A percentile compares a stretch with the other conserved stretches of the same genome.
These are phyloP conservation scores for Eimeria sp. DNA, from an alignment of 169 alveolate genomes.

Conservation along the genomic window DNA sequence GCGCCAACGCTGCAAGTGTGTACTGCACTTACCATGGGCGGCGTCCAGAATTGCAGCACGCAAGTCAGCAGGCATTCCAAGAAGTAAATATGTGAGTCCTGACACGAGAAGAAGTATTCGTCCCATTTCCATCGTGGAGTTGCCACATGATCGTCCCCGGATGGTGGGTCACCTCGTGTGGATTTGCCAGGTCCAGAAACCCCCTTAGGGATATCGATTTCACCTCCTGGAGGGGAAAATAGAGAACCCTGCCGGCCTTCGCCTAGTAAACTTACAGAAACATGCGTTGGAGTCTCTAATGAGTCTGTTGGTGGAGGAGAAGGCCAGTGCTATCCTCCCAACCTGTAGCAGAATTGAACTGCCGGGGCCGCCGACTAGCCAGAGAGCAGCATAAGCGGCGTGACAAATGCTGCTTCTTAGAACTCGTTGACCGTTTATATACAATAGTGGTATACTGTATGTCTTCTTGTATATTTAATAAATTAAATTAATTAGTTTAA, in stretches of 20 bases:
- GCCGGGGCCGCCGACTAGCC: conserved; percentile 31
- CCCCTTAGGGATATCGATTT: neutral
- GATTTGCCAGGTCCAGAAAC: neutral
- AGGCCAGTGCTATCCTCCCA: neutral
- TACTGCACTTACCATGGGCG: neutral
- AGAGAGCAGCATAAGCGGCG: neutral
- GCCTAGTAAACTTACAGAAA: neutral
- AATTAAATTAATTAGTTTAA: too few relatives aligned
- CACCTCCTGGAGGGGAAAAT: neutral
- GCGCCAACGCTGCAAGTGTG: neutral
- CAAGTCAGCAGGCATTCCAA: neutral
- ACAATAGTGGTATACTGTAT: too few relatives aligned
- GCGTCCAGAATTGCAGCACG: neutral
- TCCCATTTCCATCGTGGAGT: conserved; percentile 8
- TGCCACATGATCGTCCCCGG: neutral
- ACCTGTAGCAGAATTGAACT: neutral
- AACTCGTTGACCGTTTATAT: too few relatives aligned
- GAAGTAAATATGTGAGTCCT: neutral
- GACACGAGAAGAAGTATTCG: neutral
- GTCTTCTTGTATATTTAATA: too few relatives aligned
- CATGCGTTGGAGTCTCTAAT: neutral
- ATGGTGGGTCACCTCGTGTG: conserved; percentile 34
- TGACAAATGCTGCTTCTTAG: neutral
- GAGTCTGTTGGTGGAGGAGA: neutral
- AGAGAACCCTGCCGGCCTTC: neutral